Base-by-base conservation (phyloP, 1,284 basidiomycete species). In the Malassezia slooffiae region DNA sequence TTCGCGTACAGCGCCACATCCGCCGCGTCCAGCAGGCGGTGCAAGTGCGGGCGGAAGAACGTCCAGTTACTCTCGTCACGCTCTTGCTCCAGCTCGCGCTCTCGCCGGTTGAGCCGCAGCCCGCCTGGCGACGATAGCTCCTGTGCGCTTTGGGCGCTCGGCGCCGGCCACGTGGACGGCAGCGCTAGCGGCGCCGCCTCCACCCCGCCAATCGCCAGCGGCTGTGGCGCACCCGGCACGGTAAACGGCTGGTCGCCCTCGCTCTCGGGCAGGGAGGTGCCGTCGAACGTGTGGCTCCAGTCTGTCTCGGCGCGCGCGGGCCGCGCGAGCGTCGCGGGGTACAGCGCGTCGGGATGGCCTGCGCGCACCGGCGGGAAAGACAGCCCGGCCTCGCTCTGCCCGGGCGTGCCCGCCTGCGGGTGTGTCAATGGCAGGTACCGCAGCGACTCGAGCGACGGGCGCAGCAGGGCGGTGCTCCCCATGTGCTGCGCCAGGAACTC, bases 1-100 rank as follows among this genome's bases (percentile, higher is more conserved):
- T 22, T 41, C 4, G 34, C 29, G 26, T 44, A 50, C 37, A 41
- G 16, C 1, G 54, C 59, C 1, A 57, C 37, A 45, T 61, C 59
- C 12, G 53, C 43, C 15, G 47, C 34, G 35, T 52, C 57, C 4
- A 61, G 50, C 24, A 58, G 34, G 5, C 59, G 52, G 12, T 37
- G 34, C 20, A 61, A 39, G 13, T 52, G 48, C 15, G 59, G 59
- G 19, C 59, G 57, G 43, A 48, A 55, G 38, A 57, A 55, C 26
- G 57, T 61, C 59, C 59, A 61, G 34, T 61, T 57, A 10, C 33
- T 31, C 34, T 61, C 59, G 27, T 55, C 46, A 33, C 45, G 55
- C 42, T 61, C 59, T 34, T 52, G 44, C 40, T 61, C 59, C 41
- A 54, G 47, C 28, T 58, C 57, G n/a, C 53, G 42, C 44, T 59